Conservation (phyloP, 208 protist genomes). For the Leishmania lainsoni region DNA sequence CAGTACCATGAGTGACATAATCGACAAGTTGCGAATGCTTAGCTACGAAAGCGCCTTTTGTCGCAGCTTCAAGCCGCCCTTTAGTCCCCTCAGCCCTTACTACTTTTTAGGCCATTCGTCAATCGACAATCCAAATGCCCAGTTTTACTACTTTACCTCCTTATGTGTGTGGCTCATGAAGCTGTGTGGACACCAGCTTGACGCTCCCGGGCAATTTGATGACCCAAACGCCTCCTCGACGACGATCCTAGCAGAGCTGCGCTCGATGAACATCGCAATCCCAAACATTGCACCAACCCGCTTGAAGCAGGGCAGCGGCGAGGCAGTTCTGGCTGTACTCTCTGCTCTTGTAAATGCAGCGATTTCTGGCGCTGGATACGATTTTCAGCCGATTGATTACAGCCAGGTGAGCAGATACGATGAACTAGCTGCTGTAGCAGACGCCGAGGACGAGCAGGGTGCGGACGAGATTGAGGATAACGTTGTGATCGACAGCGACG, state of each 20-base stretch:
- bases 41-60: slow-evolving; percentile 87
- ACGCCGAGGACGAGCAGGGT: slow-evolving; percentile 67
- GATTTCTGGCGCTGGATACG: slow-evolving; percentile 59
- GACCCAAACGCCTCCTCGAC: slow-evolving; percentile 88
- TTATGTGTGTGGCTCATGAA: slow-evolving; percentile 89
- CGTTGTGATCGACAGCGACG: slow-evolving; percentile 86
- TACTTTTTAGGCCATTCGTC: slow-evolving; percentile 84
- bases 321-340: slow-evolving; percentile 76
- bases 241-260: slow-evolving; percentile 81
- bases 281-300: slow-evolving; percentile 82
- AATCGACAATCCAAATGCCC: slow-evolving; percentile 86
- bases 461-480: slow-evolving; percentile 80
- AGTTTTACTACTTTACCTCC: slow-evolving; percentile 93
- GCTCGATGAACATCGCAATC: slow-evolving; percentile 70
- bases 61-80: slow-evolving; percentile 67
- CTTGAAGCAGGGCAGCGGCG: slow-evolving; percentile 85
- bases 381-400: slow-evolving; percentile 78
- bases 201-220: slow-evolving; percentile 87
- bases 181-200: slow-evolving; percentile 68
- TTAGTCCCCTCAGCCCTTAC: slow-evolving; percentile 77
- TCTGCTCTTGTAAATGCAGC: slow-evolving; percentile 76
- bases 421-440: slow-evolving; percentile 71
- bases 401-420: slow-evolving; percentile 77
- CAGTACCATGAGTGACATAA: slow-evolving; percentile 81
- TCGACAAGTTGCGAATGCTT: slow-evolving; percentile 85